Conservation (phyloP, 495 filamentous ascomycete species). For the Pyrenula massariospora region DNA sequence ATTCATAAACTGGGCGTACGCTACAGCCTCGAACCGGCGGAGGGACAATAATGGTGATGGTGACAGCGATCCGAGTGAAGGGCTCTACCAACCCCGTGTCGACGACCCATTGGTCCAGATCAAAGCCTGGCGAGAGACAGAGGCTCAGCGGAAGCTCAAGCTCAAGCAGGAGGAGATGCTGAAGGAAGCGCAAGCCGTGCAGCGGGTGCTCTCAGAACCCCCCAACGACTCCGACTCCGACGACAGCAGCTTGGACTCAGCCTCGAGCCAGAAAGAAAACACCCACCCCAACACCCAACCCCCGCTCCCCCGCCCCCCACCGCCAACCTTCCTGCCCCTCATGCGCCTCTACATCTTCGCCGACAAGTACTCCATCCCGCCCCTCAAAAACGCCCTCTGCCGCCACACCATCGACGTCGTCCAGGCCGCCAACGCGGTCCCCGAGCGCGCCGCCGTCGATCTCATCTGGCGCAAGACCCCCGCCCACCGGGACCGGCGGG, state of each 20-base stretch:
- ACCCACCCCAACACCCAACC: neutral
- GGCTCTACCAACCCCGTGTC: neutral
- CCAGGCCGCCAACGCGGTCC: slow-evolving; percentile 30
- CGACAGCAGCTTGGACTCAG: slow-evolving; percentile 7
- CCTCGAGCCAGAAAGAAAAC: neutral
- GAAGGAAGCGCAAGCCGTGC: neutral
- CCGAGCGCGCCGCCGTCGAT: slow-evolving; percentile 31
- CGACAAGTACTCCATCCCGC: slow-evolving; percentile 25
- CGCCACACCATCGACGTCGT: slow-evolving; percentile 23
- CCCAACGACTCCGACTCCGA: slow-evolving; percentile 8
- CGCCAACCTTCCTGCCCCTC: slow-evolving; percentile 29
- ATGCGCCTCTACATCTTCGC: slow-evolving; percentile 32
- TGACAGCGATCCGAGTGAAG: neutral
- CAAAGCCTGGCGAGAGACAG: neutral
- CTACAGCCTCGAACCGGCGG: neutral
- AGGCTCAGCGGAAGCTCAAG: neutral
- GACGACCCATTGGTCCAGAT: neutral
- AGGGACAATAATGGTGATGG: neutral
- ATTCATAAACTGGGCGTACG: slow-evolving; percentile 33
- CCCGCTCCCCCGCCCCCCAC: neutral
- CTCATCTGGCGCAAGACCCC: slow-evolving; percentile 17
- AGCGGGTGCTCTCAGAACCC: neutral
- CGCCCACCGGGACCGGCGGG: slow-evolving; percentile 31
- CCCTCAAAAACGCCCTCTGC: slow-evolving; percentile 23
- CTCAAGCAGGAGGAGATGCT: neutral